Evolutionary conservation across 306 rosid genomes (phyloP), one percentile per base, ranked within the genome.

Genomic region (Pyrus betulifolia): DNA sequence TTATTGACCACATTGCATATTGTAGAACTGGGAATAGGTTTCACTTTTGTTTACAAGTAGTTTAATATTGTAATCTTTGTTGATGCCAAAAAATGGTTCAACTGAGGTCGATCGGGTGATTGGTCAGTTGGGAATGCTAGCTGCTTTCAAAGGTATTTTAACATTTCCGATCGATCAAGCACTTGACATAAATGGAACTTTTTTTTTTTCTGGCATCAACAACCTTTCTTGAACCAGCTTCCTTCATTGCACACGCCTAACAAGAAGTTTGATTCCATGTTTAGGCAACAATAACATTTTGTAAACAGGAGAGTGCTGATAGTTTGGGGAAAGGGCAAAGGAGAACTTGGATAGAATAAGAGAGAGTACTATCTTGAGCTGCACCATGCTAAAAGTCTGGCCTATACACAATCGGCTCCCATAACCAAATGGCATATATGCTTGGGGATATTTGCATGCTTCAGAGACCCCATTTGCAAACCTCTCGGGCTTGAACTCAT

Each of bases 401-500:
- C 76, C 76, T 12, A 72, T 57, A n/a, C 76, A 72, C 66, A 38
- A 33, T 35, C 66, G 76, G 38, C 22, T 72, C 35, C 76, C 76
- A 18, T 30, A 35, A 55, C 76, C 76, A 35, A 72, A 72, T 72
- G 66, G 66, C 67, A 72, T 17, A 44, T 72, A 72, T 55, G 66
- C 76, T 57, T 72, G 76, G 8, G 76, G 76, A 72, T 72, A 72
- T 60, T 72, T 72, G 66, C 66, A 72, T 8, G 76, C 40, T 35
- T 72, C 52, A 4, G 76, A 55, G 4, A 72, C 31, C 45, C 76
- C 76, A 57, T 72, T 72, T n/a, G 65, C 76, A 13, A 72, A 72
- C 66, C 76, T 72, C 76, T 72, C 76, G 15, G 76, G 76, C 66
- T 57, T 72, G 42, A 72, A 72, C 51, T 72, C 66, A 22, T 72